A percentile compares a stretch with the other conserved stretches of the same genome.
phyloP scores from a whole-genome alignment of 2,329 filamentous ascomycete species.

The Scedosporium dehoogii region DNA sequence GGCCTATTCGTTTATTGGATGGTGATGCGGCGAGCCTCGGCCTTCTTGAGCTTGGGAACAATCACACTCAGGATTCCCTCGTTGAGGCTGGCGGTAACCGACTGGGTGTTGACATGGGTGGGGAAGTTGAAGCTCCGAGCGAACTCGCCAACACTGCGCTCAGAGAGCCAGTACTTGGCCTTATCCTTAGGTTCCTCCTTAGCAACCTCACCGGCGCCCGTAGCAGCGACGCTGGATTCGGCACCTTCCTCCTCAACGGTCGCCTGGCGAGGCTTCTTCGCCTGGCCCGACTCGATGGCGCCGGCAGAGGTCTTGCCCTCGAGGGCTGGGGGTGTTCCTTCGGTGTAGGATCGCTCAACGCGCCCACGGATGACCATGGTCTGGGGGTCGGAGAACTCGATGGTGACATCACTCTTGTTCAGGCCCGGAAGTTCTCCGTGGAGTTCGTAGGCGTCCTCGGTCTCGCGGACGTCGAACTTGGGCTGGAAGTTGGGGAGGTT shows the following conservation, averaged over 20 bases:
- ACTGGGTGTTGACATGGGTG: conserved; percentile 49
- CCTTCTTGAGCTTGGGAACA: conserved; percentile 58
- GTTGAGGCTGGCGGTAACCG: conserved; percentile 51
- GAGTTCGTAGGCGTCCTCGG: conserved; percentile 58
- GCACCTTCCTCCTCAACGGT: conserved; percentile 55
- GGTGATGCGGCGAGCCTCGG: conserved; percentile 42
- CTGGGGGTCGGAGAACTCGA: conserved; percentile 70
- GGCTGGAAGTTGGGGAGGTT: conserved; percentile 54
- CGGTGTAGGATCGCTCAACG: conserved; percentile 53
- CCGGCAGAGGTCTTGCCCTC: background rate
- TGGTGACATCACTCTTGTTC: conserved; percentile 61
- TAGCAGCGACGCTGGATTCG: conserved; percentile 10
- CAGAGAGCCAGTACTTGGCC: conserved; percentile 60
- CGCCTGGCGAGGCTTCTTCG: conserved; percentile 39
- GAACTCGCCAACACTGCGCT: conserved; percentile 59
- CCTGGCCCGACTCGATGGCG: conserved; percentile 28
- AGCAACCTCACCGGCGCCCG: conserved; percentile 8
- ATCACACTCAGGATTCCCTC: conserved; percentile 55
- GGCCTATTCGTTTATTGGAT: conserved; percentile 32
- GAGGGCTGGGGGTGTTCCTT: conserved; percentile 33
- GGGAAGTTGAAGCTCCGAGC: conserved; percentile 61
- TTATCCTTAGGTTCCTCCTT: conserved; percentile 24
- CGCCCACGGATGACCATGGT: conserved; percentile 63
- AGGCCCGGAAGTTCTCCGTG: conserved; percentile 73
- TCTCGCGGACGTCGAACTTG: conserved; percentile 70